These are phyloP conservation scores for Talaromyces sp. DNA, from an alignment of 2,329 filamentous ascomycete genomes.

Conservation along the genomic window DNA sequence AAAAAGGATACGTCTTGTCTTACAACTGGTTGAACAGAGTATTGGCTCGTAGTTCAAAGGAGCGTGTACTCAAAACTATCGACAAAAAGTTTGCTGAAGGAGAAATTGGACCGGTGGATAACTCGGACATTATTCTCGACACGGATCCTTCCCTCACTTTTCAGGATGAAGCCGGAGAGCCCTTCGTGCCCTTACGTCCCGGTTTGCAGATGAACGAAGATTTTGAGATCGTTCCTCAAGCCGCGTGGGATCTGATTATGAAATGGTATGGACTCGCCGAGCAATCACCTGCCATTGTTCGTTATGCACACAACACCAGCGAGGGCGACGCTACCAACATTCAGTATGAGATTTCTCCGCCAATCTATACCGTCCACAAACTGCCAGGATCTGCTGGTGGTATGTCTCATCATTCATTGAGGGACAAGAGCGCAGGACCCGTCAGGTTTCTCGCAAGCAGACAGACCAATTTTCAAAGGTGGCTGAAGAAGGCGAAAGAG, in stretches of 20 bases:
- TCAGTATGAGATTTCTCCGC: constrained; percentile 78
- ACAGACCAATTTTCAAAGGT: constrained; percentile 66
- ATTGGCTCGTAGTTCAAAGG: constrained; percentile 61
- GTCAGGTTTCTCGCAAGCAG: constrained; percentile 68
- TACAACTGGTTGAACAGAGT: constrained; percentile 74
- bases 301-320: constrained; percentile 72
- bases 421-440: constrained; percentile 60
- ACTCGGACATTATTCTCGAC: constrained; percentile 72
- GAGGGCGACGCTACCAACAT: constrained; percentile 64
- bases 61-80: constrained; percentile 53
- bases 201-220: constrained; percentile 64
- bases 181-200: constrained; percentile 70
- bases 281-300: constrained; percentile 67
- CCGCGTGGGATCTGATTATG: constrained; percentile 77
- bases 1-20: constrained; percentile 74
- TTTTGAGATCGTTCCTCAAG: constrained; percentile 71
- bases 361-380: constrained; percentile 79
- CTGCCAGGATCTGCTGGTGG: constrained; percentile 60
- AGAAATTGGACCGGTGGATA: constrained; percentile 78
- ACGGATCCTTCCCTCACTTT: constrained; percentile 42
- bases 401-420: constrained; percentile 59
- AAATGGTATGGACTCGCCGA: constrained; percentile 76
- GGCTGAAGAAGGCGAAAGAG: constrained; percentile 70
- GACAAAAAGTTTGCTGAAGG: constrained; percentile 60
- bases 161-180: constrained; percentile 46